Evolutionary conservation across 805 yeast genomes (phyloP), one percentile per base, ranked within the genome.

Genomic region (Saccharomyces paradoxus): DNA sequence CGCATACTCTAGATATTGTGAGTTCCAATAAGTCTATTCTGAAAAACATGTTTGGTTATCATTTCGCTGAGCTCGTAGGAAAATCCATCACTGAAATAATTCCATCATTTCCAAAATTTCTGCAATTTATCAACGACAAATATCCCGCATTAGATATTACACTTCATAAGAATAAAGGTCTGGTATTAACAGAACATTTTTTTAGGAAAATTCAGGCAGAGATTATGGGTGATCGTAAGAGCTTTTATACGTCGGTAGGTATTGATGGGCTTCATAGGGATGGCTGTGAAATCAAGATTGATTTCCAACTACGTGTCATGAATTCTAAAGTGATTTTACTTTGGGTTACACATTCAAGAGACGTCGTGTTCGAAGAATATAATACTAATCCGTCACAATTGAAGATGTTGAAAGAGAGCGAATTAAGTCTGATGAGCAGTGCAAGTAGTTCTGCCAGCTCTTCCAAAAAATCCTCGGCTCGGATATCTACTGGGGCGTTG

Each of bases 141-240:
- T 73, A 74, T 58, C 74, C 77, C 28, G 63, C 71, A 21, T 56
- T 80, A 57, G 70, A 66, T 54, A 64, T 76, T 2, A 60, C 63
- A 14, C 58, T 71, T 31, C 81, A 86, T 0, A 59, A 57, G 37
- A 69, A 67, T 52, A 67, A 57, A 56, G 97, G 97, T 1, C 71
- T 88, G 51, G 96, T 91, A 0, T 72, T 91, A 12, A 96, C 97
- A 0, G 98, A 91, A 68, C 97, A 90, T 70, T 86, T 87, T 66
- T 90, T 92, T 72, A 78, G 97, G 58, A 83, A 84, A 59, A 76
- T 82, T 52, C 75, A 77, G 54, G 83, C 86, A 0, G 74, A 77
- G 53, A 65, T 64, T 60, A 68, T 66, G 49, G 71, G 67, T n/a
- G 60, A 66, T 30, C 79, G 75, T 50, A 78, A 78, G 26, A 82